Evolutionary conservation across 148 eudicot genomes (phyloP).

Genomic region (Diospyros kaki): DNA sequence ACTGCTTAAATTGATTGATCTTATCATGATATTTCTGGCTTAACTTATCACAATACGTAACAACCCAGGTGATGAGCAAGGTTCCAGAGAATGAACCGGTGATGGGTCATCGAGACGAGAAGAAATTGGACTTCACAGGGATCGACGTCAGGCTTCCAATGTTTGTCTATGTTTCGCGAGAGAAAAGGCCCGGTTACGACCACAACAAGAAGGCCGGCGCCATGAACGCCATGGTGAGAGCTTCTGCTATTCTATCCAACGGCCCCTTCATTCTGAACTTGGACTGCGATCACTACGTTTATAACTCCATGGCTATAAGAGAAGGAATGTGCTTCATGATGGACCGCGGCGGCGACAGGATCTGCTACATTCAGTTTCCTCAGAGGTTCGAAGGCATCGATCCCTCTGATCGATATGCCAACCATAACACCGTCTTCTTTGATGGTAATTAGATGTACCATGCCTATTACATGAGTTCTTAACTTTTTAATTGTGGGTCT

Average conservation of each 20-base stretch:
- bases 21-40: too few species aligned
- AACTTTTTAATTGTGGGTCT: neutral
- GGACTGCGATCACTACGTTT: conserved; percentile 8
- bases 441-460: neutral
- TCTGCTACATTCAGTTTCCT: neutral
- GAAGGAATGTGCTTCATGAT: conserved; percentile 11
- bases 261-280: conserved; percentile 6
- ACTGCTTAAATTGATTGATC: too few species aligned
- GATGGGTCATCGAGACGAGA: neutral
- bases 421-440: conserved; percentile 11
- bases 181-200: conserved; percentile 7
- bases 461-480: neutral
- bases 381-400: conserved; percentile 4
- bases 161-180: conserved; percentile 2
- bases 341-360: conserved; percentile 6
- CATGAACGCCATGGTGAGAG: conserved; percentile 5
- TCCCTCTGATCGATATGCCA: conserved; percentile 6
- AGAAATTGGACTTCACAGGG: neutral
- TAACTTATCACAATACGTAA: too few species aligned
- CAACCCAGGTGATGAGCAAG: neutral
- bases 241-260: neutral
- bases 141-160: conserved; percentile 3
- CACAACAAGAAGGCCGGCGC: conserved; percentile 12
- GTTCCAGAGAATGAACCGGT: neutral
- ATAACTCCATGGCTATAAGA: neutral